Evolutionary conservation across 2,329 filamentous ascomycete species (phyloP).

Genomic region (Fusarium coffeatum): DNA sequence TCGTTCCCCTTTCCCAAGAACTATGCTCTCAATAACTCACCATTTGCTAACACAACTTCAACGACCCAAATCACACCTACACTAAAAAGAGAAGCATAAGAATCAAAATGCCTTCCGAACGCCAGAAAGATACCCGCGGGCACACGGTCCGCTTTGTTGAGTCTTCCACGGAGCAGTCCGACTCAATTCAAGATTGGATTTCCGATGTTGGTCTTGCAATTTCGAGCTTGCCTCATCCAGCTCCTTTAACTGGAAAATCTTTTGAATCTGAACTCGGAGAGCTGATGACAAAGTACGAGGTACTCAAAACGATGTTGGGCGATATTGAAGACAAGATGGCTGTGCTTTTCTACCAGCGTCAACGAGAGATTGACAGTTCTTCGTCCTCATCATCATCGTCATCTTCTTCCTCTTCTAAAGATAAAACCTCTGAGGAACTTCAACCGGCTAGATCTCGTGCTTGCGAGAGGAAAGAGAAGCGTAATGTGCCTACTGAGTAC

Average conservation of each 20-base stretch:
- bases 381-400: too few species aligned
- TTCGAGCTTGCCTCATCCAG: too few species aligned
- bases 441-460: accelerated
- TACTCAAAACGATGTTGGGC: not conserved
- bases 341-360: not conserved
- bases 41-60: not conserved
- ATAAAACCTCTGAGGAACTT: not conserved
- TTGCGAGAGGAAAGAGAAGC: not conserved
- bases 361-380: accelerated
- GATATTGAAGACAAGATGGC: not conserved
- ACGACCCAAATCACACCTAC: not conserved
- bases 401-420: not conserved
- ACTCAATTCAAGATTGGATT: not conserved
- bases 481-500: not conserved
- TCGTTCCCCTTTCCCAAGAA: too few species aligned
- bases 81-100: not conserved
- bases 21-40: too few species aligned
- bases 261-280: not conserved
- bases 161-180: accelerated
- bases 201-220: not conserved
- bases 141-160: too few species aligned
- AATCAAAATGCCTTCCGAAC: not conserved
- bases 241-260: not conserved
- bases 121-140: accelerated
- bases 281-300: not conserved